Evolutionary conservation across 1,284 basidiomycete species (phyloP).

Genomic region (Cystobasidium slooffiae): DNA sequence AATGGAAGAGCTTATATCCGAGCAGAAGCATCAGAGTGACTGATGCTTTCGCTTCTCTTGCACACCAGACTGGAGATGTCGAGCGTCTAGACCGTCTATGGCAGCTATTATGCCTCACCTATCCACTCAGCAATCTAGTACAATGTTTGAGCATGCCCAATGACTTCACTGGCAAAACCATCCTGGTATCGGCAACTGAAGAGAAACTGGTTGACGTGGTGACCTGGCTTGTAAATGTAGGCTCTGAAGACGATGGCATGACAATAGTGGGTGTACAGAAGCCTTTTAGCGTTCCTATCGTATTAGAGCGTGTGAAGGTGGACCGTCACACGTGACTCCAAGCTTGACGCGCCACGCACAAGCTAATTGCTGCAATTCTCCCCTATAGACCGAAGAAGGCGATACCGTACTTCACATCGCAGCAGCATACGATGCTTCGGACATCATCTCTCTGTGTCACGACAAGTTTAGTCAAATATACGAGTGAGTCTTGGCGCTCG

Average conservation of each 20-base stretch:
- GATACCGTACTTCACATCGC: conserved; percentile 37
- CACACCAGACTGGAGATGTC: conserved; percentile 19
- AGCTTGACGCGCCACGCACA: neutral
- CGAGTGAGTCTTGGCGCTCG: conserved; percentile 5
- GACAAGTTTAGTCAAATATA: conserved; percentile 1
- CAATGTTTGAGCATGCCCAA: conserved; percentile 27
- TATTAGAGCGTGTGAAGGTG: no score
- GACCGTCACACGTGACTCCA: neutral
- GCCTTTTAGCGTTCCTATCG: no score
- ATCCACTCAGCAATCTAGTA: conserved; percentile 7
- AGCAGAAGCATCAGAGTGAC: neutral
- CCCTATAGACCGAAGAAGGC: conserved; percentile 16
- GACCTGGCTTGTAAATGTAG: conserved; percentile 31
- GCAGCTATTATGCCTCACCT: conserved; percentile 13
- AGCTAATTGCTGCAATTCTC: neutral
- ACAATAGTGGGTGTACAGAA: conserved; percentile 7
- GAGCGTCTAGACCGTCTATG: conserved; percentile 28
- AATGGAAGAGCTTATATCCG: neutral
- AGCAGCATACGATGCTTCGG: conserved; percentile 18
- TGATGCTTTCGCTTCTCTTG: neutral
- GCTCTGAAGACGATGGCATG: conserved; percentile 37
- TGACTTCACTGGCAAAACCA: conserved; percentile 11
- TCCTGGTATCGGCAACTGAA: conserved; percentile 25
- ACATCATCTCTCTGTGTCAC: conserved; percentile 34
- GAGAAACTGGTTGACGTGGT: conserved; percentile 3